A percentile compares a stretch with the other conserved stretches of the same genome.
Conservation (phyloP, 345 rosid species). For the Arabis alpina region DNA sequence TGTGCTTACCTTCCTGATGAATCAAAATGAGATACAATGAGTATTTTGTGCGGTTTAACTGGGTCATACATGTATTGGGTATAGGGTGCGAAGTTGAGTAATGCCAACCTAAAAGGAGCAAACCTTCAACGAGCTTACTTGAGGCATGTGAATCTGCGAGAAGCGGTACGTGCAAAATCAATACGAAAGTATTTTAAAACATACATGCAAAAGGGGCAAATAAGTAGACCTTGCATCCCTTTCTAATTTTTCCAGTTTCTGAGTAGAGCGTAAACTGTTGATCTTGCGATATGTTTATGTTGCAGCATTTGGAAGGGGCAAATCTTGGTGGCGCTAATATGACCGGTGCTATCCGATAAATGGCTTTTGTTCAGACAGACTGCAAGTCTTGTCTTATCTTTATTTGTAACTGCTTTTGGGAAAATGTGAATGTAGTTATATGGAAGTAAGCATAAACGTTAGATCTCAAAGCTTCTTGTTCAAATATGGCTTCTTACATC, state of each 20-base stretch:
- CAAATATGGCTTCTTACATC: no score
- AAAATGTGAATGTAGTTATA: neutral
- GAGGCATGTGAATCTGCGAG: slow-evolving; percentile 82
- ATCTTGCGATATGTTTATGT: slow-evolving; percentile 22
- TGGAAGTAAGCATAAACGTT: no score
- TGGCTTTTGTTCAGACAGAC: slow-evolving; percentile 19
- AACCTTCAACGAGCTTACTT: slow-evolving; percentile 93
- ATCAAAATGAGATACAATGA: no score
- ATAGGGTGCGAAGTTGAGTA: slow-evolving; percentile 88
- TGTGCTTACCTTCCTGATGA: no score
- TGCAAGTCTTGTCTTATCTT: slow-evolving; percentile 14
- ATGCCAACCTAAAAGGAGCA: slow-evolving; percentile 87
- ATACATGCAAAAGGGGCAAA: no score
- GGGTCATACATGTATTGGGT: slow-evolving; percentile 12
- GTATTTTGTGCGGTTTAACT: no score
- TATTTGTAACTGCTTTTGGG: slow-evolving; percentile 20
- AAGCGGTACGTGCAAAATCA: slow-evolving; percentile 60
- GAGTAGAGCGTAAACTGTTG: neutral
- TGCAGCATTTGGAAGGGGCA: slow-evolving; percentile 82
- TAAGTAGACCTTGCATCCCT: no score
- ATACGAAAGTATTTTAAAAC: no score
- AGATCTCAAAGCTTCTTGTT: slow-evolving; percentile 13
- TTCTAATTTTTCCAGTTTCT: neutral
- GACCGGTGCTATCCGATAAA: slow-evolving; percentile 74
- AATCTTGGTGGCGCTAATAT: slow-evolving; percentile 90